Conservation (phyloP, 2,329 filamentous ascomycete species). For the Dactylellina parvicollis region DNA sequence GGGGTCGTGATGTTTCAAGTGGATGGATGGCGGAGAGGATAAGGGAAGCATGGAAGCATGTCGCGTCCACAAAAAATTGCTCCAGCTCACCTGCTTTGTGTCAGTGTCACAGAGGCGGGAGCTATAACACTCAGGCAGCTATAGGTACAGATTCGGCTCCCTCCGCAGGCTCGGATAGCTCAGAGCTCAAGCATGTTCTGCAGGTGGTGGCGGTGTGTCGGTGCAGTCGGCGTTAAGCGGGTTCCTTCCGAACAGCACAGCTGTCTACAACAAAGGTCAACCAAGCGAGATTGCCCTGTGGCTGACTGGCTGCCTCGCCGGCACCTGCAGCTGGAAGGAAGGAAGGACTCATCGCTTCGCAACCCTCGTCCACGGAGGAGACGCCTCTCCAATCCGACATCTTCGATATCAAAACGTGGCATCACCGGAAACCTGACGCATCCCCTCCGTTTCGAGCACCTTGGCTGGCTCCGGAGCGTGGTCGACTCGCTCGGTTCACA, state of each 20-base stretch:
- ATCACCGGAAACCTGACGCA: conserved; percentile 12
- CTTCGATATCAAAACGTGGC: conserved; percentile 31
- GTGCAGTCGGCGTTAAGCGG: conserved; percentile 21
- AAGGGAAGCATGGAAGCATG: no score
- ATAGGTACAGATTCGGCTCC: background rate
- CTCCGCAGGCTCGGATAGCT: background rate
- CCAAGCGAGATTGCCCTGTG: conserved; percentile 11
- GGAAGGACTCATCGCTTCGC: background rate
- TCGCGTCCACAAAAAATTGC: conserved; percentile 34
- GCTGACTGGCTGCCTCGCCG: background rate
- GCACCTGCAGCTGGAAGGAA: background rate
- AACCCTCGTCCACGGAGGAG: background rate
- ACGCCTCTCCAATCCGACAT: background rate
- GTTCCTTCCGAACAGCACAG: conserved; percentile 24
- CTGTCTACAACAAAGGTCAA: conserved; percentile 15
- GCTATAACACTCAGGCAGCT: background rate
- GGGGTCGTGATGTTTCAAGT: conserved; percentile 29
- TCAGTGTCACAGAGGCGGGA: no score
- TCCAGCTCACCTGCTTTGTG: background rate
- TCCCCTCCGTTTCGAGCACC: background rate
- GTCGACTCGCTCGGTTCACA: conserved; percentile 3
- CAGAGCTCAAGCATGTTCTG: background rate
- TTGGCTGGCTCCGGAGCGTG: background rate
- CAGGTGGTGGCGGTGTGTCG: background rate
- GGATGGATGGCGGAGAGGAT: conserved; percentile 27